These are phyloP conservation scores for Pharus latifolius DNA, from an alignment of 176 grass and related monocot genomes.

Conservation along the genomic window DNA sequence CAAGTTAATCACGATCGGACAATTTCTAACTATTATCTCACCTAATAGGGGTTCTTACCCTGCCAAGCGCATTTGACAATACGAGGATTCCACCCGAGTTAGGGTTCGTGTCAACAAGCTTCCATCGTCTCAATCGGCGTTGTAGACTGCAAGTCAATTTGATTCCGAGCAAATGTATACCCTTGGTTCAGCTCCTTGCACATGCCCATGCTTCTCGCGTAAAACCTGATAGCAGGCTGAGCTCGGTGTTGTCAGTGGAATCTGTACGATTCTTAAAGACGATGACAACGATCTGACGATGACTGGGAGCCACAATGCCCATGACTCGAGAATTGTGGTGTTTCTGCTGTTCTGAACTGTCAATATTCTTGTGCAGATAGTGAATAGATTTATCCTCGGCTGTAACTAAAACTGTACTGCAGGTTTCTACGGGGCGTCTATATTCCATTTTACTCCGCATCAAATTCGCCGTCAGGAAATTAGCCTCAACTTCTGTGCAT, in stretches of 20 bases:
- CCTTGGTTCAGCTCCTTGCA: too few species aligned
- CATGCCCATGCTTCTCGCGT: neutral
- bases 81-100: too few species aligned
- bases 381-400: neutral
- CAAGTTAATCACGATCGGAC: too few species aligned
- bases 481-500: constrained; percentile 12
- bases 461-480: constrained; percentile 1
- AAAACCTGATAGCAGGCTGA: neutral
- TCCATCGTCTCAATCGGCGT: too few species aligned
- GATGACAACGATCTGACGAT: neutral
- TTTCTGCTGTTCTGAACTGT: neutral
- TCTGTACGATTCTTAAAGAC: neutral
- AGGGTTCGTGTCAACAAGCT: too few species aligned
- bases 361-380: neutral
- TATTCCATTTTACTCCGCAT: neutral
- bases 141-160: too few species aligned
- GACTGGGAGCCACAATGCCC: neutral
- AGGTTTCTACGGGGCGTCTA: neutral
- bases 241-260: neutral
- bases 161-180: too few species aligned
- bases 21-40: too few species aligned
- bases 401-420: neutral
- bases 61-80: too few species aligned
- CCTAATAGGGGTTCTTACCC: too few species aligned
- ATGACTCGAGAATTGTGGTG: too few species aligned